A percentile compares a stretch with the other conserved stretches of the same genome.
Conservation (phyloP, 2,329 filamentous ascomycete genomes). For the Alternaria triticina region DNA sequence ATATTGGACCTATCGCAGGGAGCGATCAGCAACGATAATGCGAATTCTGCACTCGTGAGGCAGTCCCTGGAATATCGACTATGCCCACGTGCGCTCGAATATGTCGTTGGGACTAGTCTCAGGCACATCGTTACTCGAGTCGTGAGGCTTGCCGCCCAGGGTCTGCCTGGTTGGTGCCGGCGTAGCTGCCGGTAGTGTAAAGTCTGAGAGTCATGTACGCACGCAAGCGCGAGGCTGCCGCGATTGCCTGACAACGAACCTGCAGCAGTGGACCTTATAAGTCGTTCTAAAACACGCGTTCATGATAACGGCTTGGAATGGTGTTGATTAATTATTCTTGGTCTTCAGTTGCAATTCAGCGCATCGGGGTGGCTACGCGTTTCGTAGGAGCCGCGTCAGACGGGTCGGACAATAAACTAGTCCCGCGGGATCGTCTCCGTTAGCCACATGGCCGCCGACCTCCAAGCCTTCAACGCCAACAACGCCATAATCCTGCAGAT, state of each 20-base stretch:
- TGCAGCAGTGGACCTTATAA: neutral
- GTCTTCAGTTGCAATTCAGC: neutral
- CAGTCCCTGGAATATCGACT: neutral
- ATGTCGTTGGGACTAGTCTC: neutral
- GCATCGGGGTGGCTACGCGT: neutral
- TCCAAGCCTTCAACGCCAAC: neutral
- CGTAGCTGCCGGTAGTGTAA: neutral
- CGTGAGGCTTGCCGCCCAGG: neutral
- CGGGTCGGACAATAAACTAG: conserved; percentile 5
- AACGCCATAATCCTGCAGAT: neutral
- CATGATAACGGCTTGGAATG: neutral
- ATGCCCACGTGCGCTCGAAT: conserved; percentile 3
- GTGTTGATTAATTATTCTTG: neutral
- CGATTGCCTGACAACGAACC: neutral
- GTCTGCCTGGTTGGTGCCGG: neutral
- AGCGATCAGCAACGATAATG: neutral
- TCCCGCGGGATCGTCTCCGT: neutral
- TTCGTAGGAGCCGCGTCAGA: neutral
- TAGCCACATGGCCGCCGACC: neutral
- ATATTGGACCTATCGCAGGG: neutral
- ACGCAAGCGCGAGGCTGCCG: neutral
- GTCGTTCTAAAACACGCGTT: neutral
- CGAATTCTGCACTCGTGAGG: neutral
- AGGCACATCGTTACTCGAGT: neutral
- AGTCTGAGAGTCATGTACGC: conserved; percentile 6